Conservation (phyloP, 1,284 basidiomycete genomes). For the Taiwanofungus camphoratus region DNA sequence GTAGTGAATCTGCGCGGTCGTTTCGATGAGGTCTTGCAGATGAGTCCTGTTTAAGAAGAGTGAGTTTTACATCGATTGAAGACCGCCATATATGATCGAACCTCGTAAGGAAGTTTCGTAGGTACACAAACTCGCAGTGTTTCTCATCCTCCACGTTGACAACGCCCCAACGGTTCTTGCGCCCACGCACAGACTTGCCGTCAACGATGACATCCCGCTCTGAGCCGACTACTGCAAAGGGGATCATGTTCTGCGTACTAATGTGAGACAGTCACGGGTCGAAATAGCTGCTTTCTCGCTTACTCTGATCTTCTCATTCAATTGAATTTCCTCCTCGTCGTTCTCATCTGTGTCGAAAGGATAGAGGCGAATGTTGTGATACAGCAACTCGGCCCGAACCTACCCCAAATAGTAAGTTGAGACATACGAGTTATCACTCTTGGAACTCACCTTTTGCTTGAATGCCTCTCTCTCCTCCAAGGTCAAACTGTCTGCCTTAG, state of each 20-base stretch:
- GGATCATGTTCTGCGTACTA: constrained; percentile 73
- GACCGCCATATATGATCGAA: constrained; percentile 26
- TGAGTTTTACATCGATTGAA: neutral
- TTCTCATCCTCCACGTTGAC: constrained; percentile 96
- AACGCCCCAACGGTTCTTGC: constrained; percentile 97
- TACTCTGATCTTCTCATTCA: constrained; percentile 90
- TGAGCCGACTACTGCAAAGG: constrained; percentile 95
- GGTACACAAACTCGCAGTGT: constrained; percentile 98
- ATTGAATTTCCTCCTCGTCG: constrained; percentile 86
- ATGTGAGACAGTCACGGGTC: no score
- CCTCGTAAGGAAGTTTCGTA: constrained; percentile 95
- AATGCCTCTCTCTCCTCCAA: constrained; percentile 90
- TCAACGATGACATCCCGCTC: constrained; percentile 93
- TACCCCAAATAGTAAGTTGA: constrained; percentile 24
- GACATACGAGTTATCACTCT: neutral
- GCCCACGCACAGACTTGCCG: constrained; percentile 90
- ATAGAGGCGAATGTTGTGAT: constrained; percentile 93
- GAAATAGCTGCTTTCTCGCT: no score
- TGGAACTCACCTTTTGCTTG: constrained; percentile 87
- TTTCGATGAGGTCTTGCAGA: constrained; percentile 97
- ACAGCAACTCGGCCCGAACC: constrained; percentile 90
- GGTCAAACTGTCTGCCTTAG: constrained; percentile 95
- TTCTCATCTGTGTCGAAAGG: constrained; percentile 97
- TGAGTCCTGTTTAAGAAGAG: constrained; percentile 62
- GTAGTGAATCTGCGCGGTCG: constrained; percentile 98